Evolutionary conservation across 768 basidiomycete genomes (phyloP), one percentile per base, ranked within the genome.

Genomic region (Lentinula guzmanii): DNA sequence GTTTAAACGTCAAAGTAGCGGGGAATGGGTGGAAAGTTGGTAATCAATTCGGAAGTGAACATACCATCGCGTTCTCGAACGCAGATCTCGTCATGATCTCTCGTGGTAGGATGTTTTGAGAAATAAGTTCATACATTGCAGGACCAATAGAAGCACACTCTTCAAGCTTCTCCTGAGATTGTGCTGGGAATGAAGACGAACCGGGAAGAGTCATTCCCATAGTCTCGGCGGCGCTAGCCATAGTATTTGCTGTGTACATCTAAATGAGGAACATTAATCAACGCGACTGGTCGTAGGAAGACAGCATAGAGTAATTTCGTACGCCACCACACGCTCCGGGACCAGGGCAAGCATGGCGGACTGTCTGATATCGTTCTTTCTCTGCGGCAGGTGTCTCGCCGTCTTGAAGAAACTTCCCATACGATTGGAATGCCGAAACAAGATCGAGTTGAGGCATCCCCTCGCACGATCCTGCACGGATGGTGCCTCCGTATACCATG

Each of bases 161-260:
- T 42, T 82, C 79, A 54, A 81, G 74, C 75, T 99, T 99, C 71
- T 98, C 96, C 56, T 82, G 75, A 65, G 91, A 95, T 71, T 94
- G 89, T 39, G 97, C 97, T 5, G 95, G 95, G 81, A 89, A 98
- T 7, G 94, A 95, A 0, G 95, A 95, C n/a, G 95, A 97, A 33
- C 96, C 96, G 7, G 97, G 92, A 8, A 98, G 76, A 15, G 93
- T 85, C 96, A 99, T 99, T 51, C 97, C 97, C 66, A 99, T 73
- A 1, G 90, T 95, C 75, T 99, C 97, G 46, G 92, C 83, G 13
- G 95, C 93, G 65, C 92, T 94, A 4, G 96, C 93, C 93, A 99
- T 98, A 2, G 97, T 98, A 74, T 98, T 99, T 37, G 93, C 93
- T 5, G 95, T 97, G 73, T 96, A 96, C 94, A 96, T 95, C 93